phyloP scores from a whole-genome alignment of 2,329 filamentous ascomycete species.

The Penicillium sp. region DNA sequence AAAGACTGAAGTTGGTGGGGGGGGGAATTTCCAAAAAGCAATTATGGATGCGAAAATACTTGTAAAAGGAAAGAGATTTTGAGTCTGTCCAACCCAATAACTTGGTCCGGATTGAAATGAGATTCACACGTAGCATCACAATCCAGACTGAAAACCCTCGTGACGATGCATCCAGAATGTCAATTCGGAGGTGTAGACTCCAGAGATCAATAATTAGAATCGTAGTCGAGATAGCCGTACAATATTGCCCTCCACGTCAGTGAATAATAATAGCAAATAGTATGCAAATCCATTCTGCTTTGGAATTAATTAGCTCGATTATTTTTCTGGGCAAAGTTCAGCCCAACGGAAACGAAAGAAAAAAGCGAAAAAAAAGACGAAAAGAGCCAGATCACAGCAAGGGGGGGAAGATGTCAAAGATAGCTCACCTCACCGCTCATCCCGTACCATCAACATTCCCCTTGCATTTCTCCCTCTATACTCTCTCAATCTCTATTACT shows the following conservation, averaged over 20 bases:
- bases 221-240: not conserved
- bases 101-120: conserved; percentile 8
- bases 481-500: not conserved
- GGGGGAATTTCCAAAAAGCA: not conserved
- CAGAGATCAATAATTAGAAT: not conserved
- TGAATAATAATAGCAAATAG: not conserved
- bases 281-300: not conserved
- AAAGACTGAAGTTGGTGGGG: conserved; percentile 3
- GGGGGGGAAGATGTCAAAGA: conserved; percentile 1
- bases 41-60: not conserved
- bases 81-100: conserved; percentile 3
- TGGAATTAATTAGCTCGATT: not conserved
- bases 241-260: not conserved
- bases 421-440: conserved; percentile 8
- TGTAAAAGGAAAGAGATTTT: not conserved
- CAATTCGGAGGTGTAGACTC: not conserved
- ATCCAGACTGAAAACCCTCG: conserved; percentile 5
- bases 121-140: conserved; percentile 12
- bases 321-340: not conserved
- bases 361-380: not conserved
- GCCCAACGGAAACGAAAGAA: conserved; percentile 1
- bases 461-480: conserved; percentile 1
- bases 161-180: conserved; percentile 7
- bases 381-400: conserved; percentile 8
- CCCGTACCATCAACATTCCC: not conserved